These are phyloP conservation scores for Nymphaea thermarum DNA, from an alignment of 164 flowering plant genomes.

Conservation along the genomic window DNA sequence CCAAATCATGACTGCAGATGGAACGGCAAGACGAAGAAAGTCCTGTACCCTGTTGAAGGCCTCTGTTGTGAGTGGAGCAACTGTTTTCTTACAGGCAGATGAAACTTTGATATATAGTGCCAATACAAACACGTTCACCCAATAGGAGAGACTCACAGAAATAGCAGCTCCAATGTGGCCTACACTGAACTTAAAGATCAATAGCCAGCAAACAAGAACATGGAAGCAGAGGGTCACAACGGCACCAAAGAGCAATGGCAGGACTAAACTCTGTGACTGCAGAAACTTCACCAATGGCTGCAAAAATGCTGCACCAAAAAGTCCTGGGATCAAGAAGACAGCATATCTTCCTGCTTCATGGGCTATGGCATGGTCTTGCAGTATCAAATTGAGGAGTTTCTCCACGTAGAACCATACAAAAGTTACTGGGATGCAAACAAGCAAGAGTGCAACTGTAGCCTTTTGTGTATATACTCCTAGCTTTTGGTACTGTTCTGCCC, in stretches of 20 bases:
- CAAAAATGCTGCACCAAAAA: conserved; percentile 35
- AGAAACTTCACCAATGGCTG: conserved; percentile 33
- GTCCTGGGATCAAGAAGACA: conserved; percentile 32
- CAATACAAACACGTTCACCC: conserved; percentile 36
- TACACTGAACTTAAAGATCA: conserved; percentile 34
- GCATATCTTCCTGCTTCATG: conserved; percentile 36
- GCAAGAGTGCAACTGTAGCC: conserved; percentile 27
- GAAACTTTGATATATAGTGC: conserved; percentile 26
- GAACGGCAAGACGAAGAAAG: conserved; percentile 60
- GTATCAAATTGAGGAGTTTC: conserved; percentile 26
- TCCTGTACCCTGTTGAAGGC: conserved; percentile 37
- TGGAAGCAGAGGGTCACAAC: conserved; percentile 22
- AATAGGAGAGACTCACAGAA: conserved; percentile 27
- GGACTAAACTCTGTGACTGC: conserved; percentile 34
- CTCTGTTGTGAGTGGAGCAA: conserved; percentile 48
- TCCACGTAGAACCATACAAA: conserved; percentile 34
- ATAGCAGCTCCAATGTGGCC: conserved; percentile 34
- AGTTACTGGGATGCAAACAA: conserved; percentile 35
- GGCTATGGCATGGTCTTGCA: conserved; percentile 47
- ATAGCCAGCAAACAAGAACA: conserved; percentile 38
- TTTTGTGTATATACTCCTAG: conserved; percentile 32
- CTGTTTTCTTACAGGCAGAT: conserved; percentile 43
- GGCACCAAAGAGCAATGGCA: conserved; percentile 36
- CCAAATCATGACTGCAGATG: conserved; percentile 88
- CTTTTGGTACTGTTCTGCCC: conserved; percentile 40